A percentile compares a stretch with the other conserved stretches of the same genome.
Conservation (phyloP, 345 rosid species). For the Angophora floribunda region DNA sequence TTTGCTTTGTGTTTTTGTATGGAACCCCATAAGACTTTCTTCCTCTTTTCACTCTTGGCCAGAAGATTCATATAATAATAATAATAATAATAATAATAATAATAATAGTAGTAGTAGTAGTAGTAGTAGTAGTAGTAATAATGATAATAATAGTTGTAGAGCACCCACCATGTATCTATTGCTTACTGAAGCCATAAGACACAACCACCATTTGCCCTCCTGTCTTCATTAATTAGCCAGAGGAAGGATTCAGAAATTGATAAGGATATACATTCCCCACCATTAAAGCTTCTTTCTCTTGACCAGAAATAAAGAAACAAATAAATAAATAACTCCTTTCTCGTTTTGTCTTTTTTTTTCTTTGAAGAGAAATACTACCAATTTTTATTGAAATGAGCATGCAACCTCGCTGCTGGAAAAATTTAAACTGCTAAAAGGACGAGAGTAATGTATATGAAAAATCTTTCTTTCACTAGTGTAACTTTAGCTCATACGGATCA, state of each 20-base stretch:
- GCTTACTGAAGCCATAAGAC: neutral
- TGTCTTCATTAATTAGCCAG: neutral
- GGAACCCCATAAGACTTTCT: neutral
- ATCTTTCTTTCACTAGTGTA: neutral
- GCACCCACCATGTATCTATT: neutral
- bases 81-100: too few species aligned
- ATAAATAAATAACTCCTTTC: neutral
- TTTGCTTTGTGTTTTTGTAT: neutral
- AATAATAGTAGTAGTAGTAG: too few species aligned
- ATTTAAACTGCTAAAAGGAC: neutral
- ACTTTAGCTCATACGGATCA: neutral
- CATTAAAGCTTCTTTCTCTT: neutral
- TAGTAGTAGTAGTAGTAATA: neutral
- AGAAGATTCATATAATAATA: neutral
- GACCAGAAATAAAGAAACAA: neutral
- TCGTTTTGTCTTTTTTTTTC: neutral
- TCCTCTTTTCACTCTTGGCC: neutral
- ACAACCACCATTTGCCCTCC: neutral
- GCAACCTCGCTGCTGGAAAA: neutral
- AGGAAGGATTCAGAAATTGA: slow-evolving; percentile 1
- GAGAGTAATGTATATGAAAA: too few species aligned
- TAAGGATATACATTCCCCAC: neutral
- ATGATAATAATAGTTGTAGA: neutral
- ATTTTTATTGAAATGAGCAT: neutral
- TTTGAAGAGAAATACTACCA: neutral